Evolutionary conservation across 345 rosid genomes (phyloP).

Genomic region (Lumnitzera littorea): DNA sequence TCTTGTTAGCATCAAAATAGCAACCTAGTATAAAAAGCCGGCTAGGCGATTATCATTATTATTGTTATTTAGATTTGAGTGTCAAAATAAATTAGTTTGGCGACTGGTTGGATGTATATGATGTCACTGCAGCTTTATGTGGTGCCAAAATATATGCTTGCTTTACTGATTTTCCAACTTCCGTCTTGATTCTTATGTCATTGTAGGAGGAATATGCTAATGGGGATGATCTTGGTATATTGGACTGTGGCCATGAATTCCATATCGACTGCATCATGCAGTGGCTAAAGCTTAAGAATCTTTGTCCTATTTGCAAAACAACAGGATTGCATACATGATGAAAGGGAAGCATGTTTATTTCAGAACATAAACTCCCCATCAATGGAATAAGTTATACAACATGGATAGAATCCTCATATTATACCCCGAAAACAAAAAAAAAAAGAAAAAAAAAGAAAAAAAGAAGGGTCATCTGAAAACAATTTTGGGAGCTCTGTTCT

Average conservation of each 20-base stretch:
- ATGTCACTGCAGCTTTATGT: background rate
- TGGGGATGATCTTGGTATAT: constrained; percentile 65
- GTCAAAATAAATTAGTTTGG: no score
- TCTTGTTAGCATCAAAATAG: background rate
- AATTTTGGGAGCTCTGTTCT: no score
- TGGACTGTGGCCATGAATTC: constrained; percentile 81
- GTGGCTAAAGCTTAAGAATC: constrained; percentile 78
- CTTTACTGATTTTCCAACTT: no score
- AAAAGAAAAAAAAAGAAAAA: no score
- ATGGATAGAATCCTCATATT: no score
- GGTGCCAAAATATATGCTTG: background rate
- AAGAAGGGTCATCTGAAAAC: no score
- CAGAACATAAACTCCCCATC: background rate
- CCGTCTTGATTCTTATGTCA: background rate
- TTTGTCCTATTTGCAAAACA: constrained; percentile 86
- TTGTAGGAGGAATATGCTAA: constrained; percentile 70
- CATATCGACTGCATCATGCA: constrained; percentile 71
- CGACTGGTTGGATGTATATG: no score
- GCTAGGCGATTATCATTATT: no score
- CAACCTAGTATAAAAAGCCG: background rate
- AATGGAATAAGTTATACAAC: background rate
- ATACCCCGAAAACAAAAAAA: no score
- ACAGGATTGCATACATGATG: constrained; percentile 39
- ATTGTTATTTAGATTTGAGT: no score
- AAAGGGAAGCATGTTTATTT: constrained; percentile 1